These are phyloP conservation scores for Phalaenopsis hybrid DNA, from an alignment of 116 monocot species.

Conservation along the genomic window DNA sequence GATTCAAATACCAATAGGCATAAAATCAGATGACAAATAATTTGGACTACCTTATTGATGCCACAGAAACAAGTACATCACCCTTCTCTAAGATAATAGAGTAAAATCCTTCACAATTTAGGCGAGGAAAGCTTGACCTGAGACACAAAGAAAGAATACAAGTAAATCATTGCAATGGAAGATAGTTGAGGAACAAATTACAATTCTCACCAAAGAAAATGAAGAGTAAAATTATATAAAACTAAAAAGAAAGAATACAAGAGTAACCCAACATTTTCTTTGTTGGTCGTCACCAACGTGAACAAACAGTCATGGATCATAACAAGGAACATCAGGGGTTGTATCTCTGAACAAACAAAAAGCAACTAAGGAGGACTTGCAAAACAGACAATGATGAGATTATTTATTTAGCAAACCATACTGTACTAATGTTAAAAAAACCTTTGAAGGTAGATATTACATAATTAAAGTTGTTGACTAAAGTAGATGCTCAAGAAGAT, in stretches of 20 bases:
- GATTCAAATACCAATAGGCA: neutral
- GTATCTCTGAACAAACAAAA: neutral
- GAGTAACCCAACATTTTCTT: neutral
- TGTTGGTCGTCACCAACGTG: neutral
- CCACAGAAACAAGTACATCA: slow-evolving; percentile 38
- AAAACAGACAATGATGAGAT: neutral
- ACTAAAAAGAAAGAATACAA: neutral
- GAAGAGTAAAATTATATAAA: neutral
- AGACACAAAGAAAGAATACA: neutral
- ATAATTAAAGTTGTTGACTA: neutral
- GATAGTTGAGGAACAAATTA: neutral
- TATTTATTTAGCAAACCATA: neutral
- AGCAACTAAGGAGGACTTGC: neutral
- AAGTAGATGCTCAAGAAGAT: neutral
- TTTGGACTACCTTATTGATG: slow-evolving; percentile 38
- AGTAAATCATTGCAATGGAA: neutral
- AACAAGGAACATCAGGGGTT: neutral
- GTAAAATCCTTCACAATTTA: slow-evolving; percentile 52
- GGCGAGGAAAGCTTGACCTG: slow-evolving; percentile 44
- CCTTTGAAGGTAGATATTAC: neutral
- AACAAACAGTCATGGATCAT: neutral
- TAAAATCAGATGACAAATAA: neutral
- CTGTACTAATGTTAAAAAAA: neutral
- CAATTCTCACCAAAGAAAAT: neutral
- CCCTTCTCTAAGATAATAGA: slow-evolving; percentile 41